Conservation (phyloP, 441 rosid species). For the Aquilaria agallochum region DNA sequence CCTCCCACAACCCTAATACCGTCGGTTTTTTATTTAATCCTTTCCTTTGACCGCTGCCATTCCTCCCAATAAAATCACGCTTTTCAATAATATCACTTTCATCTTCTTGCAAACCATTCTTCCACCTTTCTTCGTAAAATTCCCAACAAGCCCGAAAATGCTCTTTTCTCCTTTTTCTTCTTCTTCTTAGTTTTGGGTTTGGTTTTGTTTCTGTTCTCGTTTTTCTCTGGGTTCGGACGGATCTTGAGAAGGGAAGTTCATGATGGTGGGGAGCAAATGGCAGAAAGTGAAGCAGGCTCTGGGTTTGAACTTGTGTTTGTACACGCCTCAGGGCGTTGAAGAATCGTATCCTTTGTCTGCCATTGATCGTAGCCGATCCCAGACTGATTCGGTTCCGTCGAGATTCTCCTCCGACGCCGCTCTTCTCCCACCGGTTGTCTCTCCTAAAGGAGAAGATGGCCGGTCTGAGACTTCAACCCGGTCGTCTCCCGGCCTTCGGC, state of each 20-base stretch:
- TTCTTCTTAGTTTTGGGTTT: not conserved
- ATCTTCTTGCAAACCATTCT: too few species aligned
- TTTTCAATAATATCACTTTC: too few species aligned
- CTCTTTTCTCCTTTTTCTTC: not conserved
- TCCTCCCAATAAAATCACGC: too few species aligned
- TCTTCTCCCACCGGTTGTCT: slow-evolving; percentile 29
- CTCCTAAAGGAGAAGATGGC: slow-evolving; percentile 10
- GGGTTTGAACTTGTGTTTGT: slow-evolving; percentile 76
- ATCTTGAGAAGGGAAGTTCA: slow-evolving; percentile 1
- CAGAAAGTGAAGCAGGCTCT: slow-evolving; percentile 84
- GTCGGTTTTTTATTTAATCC: too few species aligned
- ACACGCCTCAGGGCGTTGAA: slow-evolving; percentile 64
- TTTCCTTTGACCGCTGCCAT: too few species aligned
- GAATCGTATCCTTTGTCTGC: slow-evolving; percentile 29
- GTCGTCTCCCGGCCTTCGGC: slow-evolving; percentile 60
- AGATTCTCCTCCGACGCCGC: slow-evolving; percentile 50
- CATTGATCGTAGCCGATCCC: slow-evolving; percentile 2
- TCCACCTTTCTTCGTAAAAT: not conserved
- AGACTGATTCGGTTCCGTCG: slow-evolving; percentile 15
- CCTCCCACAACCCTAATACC: not conserved
- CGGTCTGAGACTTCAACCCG: slow-evolving; percentile 42
- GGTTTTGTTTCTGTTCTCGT: not conserved
- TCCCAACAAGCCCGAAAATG: not conserved
- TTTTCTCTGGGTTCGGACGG: not conserved
- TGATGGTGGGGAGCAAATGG: slow-evolving; percentile 82